phyloP scores from a whole-genome alignment of 2,329 filamentous ascomycete species.

The Verticillium isaacii region DNA sequence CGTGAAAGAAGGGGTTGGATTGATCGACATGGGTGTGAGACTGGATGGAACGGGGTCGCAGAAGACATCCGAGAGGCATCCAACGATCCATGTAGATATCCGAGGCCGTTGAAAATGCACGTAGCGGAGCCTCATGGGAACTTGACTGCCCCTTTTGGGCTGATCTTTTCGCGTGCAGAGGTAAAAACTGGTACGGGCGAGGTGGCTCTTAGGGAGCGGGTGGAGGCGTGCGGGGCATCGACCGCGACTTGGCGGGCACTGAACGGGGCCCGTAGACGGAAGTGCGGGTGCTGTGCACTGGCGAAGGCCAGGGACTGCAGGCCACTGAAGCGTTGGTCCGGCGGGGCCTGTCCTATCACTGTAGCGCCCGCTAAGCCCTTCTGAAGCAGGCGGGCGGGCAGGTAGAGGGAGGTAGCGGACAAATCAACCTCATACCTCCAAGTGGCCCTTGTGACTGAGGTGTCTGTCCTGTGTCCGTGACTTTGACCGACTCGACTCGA shows the following conservation, averaged over 20 bases:
- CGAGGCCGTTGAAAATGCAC: background rate
- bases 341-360: background rate
- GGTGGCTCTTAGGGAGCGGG: background rate
- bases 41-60: background rate
- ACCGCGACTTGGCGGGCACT: background rate
- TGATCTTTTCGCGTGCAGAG: background rate
- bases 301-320: no score
- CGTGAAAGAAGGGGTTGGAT: background rate
- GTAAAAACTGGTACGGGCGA: background rate
- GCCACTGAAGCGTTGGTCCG: background rate
- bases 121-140: background rate
- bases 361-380: background rate
- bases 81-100: background rate
- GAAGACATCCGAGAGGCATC: background rate
- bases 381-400: background rate
- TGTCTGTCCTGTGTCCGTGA: background rate
- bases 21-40: background rate
- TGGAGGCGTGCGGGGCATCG: background rate
- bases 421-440: background rate
- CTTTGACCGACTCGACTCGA: background rate
- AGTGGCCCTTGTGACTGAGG: background rate
- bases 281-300: background rate
- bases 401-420: background rate
- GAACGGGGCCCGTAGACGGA: background rate
- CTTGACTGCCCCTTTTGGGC: no score